Base-by-base conservation (phyloP, 768 basidiomycete species). In the Tulasnella sp. region DNA sequence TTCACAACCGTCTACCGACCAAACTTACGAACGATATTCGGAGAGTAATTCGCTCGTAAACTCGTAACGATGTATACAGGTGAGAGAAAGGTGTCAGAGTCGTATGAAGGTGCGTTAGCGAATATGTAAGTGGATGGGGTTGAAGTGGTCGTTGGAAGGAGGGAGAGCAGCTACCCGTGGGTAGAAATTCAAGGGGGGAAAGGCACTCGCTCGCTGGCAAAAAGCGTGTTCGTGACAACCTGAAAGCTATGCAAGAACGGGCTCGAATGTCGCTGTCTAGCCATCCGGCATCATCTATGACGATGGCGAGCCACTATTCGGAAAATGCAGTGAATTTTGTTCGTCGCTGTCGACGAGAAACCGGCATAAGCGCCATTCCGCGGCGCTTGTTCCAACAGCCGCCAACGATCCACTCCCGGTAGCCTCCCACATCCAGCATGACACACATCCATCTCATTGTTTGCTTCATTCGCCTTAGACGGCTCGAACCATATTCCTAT, bases 321-420 rank as follows among this genome's bases (percentile, higher is more conserved):
- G 62, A 3, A 31, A 68, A 9, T 5, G 31, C 27, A 34, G 27
- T 34, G 27, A 68, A 34, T 68, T 2, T 34, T 34, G 24, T 34
- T 68, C 62, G 62, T 68, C 62, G 62, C 34, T 68, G 62, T 68
- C 62, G 62, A 68, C 14, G 18, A 14, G 34, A 68, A n/a, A 68
- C 62, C 62, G 62, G 62, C 62, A 68, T 68, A 68, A 68, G 62
- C 62, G 62, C 62, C 62, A 68, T 68, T 68, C 62, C 62, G 62
- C 62, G 56, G 62, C 62, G 62, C 62, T 68, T 68, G 62, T 68
- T 68, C 62, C 27, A 68, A 68, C 62, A 68, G 62, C 62, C 62
- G 62, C 62, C 62, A 68, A 68, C 62, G 62, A 9, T 34, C 62
- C 62, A 1, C 62, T 68, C 62, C 62, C 62, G 62, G 62, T 68